These are phyloP conservation scores for Begonia peltatifolia DNA, from an alignment of 306 rosid species.

Conservation along the genomic window DNA sequence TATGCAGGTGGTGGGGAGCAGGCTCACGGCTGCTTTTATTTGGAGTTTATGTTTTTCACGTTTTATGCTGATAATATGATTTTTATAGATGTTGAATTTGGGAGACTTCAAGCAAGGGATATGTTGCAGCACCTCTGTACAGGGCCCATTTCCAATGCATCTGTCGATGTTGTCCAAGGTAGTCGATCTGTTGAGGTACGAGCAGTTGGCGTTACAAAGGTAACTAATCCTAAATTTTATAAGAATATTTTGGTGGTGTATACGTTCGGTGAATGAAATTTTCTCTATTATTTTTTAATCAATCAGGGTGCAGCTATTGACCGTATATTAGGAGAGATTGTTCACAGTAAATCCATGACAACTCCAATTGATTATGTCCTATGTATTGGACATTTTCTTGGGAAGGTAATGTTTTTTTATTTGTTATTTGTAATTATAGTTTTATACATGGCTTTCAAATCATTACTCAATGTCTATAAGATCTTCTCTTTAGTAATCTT, in stretches of 20 bases:
- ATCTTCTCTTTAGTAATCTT: too few species aligned
- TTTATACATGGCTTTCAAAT: too few species aligned
- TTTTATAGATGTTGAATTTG: conserved; percentile 67
- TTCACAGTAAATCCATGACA: conserved; percentile 86
- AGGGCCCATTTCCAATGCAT: conserved; percentile 89
- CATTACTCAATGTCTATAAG: too few species aligned
- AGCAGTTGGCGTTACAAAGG: conserved; percentile 92
- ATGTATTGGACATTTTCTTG: conserved; percentile 85
- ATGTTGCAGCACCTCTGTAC: conserved; percentile 98
- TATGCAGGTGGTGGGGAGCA: conserved; percentile 48
- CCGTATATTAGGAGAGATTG: conserved; percentile 91
- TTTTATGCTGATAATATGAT: conserved; percentile 10
- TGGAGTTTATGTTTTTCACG: neutral
- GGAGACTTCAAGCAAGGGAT: conserved; percentile 90
- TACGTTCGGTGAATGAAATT: neutral
- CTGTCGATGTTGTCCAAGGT: conserved; percentile 93
- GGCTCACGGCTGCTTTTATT: neutral
- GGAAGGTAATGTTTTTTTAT: conserved; percentile 36
- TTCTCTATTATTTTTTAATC: neutral
- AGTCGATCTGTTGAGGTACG: conserved; percentile 94
- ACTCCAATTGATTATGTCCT: conserved; percentile 82
- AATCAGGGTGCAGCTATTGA: conserved; percentile 94
- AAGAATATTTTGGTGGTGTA: neutral
- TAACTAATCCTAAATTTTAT: conserved; percentile 4
- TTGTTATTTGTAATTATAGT: too few species aligned